A percentile compares a stretch with the other conserved stretches of the same genome.
Evolutionary conservation across 768 basidiomycete genomes (phyloP).

Genomic region (Hericium rajendrae): DNA sequence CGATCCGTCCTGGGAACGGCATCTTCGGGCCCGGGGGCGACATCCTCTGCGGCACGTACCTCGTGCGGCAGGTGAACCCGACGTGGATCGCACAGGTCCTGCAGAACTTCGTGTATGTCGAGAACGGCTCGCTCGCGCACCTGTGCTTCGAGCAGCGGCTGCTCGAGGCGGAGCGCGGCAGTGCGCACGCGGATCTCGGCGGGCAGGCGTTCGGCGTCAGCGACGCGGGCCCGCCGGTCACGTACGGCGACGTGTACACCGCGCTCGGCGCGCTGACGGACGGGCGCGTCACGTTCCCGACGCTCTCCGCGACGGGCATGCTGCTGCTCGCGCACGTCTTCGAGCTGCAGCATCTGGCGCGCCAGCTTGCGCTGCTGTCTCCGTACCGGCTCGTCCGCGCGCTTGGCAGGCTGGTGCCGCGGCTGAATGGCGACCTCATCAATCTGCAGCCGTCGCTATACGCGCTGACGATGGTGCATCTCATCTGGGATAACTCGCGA

Average conservation of each 20-base stretch:
- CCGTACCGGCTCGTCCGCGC: constrained; percentile 19
- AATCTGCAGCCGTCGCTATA: constrained; percentile 31
- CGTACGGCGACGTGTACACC: constrained; percentile 54
- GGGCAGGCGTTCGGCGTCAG: constrained; percentile 61
- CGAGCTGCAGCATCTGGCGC: constrained; percentile 43
- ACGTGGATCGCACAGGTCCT: constrained; percentile 51
- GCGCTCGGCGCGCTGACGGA: constrained; percentile 45
- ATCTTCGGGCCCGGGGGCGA: constrained; percentile 72
- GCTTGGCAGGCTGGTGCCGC: constrained; percentile 23
- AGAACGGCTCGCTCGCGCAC: constrained; percentile 67
- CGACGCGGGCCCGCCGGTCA: constrained; percentile 54
- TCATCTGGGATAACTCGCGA: constrained; percentile 31
- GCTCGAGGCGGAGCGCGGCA: constrained; percentile 35
- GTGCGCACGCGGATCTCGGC: constrained; percentile 51
- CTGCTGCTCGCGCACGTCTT: constrained; percentile 51
- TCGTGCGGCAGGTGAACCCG: constrained; percentile 48
- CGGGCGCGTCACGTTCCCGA: constrained; percentile 46
- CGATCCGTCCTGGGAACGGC: constrained; percentile 71
- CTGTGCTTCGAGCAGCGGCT: constrained; percentile 66
- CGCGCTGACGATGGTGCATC: constrained; percentile 25
- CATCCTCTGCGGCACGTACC: constrained; percentile 53
- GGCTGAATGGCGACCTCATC: constrained; percentile 22
- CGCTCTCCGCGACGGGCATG: constrained; percentile 53
- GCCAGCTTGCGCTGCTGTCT: constrained; percentile 29
- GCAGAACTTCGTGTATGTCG: constrained; percentile 64